A percentile compares a stretch with the other conserved stretches of the same genome.
phyloP scores from a whole-genome alignment of 306 rosid genomes.

The Astragalus glycyphyllos region DNA sequence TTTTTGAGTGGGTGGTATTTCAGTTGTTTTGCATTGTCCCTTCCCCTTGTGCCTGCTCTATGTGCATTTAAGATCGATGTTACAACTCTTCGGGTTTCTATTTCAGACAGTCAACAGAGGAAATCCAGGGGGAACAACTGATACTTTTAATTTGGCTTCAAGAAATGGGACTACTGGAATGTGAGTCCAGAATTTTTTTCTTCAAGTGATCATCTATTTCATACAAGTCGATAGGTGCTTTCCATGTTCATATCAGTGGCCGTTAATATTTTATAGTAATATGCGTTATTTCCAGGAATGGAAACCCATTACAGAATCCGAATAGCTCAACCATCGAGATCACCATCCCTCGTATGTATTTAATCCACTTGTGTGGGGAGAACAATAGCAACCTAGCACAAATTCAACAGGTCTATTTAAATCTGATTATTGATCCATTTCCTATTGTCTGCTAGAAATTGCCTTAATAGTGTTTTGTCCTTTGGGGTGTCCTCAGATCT shows the following conservation, averaged over 20 bases:
- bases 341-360: conserved; percentile 63
- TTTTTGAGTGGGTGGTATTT: neutral
- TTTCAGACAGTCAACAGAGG: conserved; percentile 69
- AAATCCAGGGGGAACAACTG: conserved; percentile 58
- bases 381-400: conserved; percentile 64
- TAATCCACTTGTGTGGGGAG: conserved; percentile 71
- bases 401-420: conserved; percentile 72
- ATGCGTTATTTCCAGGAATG: conserved; percentile 49
- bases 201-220: neutral
- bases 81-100: conserved; percentile 21
- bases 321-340: conserved; percentile 61
- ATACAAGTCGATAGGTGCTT: conserved; percentile 9
- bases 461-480: conserved; percentile 13
- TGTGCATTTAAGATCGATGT: conserved; percentile 14
- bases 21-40: neutral
- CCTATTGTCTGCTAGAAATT: neutral
- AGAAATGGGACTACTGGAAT: conserved; percentile 64
- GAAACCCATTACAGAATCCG: conserved; percentile 53
- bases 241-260: neutral
- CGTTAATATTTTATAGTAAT: conserved; percentile 23
- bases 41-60: neutral
- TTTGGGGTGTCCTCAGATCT: conserved; percentile 55
- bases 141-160: conserved; percentile 57
- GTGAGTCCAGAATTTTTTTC: conserved; percentile 46
- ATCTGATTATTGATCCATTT: conserved; percentile 9